phyloP scores from a whole-genome alignment of 148 eudicot species.

The Rhododendron ovatum region DNA sequence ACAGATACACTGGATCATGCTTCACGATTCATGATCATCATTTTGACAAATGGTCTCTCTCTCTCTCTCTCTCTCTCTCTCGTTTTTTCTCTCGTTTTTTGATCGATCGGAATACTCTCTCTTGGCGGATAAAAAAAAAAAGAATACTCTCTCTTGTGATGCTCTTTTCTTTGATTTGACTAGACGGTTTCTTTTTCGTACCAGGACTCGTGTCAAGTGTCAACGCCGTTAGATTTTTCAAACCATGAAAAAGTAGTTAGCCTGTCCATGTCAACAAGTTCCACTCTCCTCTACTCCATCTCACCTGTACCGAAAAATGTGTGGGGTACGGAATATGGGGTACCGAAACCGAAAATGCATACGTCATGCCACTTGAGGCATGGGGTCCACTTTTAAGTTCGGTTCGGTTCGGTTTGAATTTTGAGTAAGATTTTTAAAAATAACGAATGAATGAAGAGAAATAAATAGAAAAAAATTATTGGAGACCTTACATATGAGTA shows the following conservation, averaged over 20 bases:
- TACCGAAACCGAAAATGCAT: too few relatives aligned
- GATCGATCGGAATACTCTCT: too few relatives aligned
- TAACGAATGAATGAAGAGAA: too few relatives aligned
- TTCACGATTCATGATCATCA: not conserved
- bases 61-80: not conserved
- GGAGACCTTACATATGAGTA: rapidly evolving
- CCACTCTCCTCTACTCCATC: not conserved
- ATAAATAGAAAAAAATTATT: too few relatives aligned
- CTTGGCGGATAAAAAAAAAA: too few relatives aligned
- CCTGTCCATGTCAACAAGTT: not conserved
- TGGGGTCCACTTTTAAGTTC: too few relatives aligned
- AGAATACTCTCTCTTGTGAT: not conserved
- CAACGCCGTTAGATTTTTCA: constrained; percentile 1
- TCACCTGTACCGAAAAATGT: too few relatives aligned
- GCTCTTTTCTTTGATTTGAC: constrained; percentile 8
- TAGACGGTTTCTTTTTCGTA: not conserved
- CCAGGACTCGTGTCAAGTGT: constrained; percentile 15
- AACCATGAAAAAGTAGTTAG: not conserved
- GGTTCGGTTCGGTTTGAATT: too few relatives aligned
- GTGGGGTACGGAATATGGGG: too few relatives aligned
- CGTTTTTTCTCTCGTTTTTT: too few relatives aligned
- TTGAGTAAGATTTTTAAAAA: too few relatives aligned
- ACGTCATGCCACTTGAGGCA: too few relatives aligned
- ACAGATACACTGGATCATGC: not conserved
- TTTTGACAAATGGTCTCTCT: not conserved